Base-by-base conservation (phyloP, 2,329 filamentous ascomycete genomes). In the Colletotrichum incanum region DNA sequence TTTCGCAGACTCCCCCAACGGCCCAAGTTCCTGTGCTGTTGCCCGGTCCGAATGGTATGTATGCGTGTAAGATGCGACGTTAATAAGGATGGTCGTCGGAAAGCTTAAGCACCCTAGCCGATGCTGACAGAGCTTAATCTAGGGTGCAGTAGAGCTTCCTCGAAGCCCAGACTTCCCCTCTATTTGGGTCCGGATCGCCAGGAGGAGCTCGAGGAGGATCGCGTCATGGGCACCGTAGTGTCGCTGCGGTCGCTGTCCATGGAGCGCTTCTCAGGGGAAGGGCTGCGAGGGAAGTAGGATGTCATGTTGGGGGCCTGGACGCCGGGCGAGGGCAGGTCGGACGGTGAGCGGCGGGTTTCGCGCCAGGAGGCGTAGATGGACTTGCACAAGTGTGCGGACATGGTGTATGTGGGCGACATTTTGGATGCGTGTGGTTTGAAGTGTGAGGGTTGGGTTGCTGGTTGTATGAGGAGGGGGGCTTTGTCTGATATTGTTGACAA, bases 371-470 rank as follows among this genome's bases (percentile, higher is more conserved):
- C 83, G 82, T 86, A 88, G 81, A 90, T 87, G 76, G 90, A 84
- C 80, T 88, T 89, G 86, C 87, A 88, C 80, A 90, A 82, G 76
- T 90, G 88, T 76, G 88, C 87, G 20, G 88, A 89, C 85, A 90
- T 89, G 74, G 88, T 90, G 82, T 90, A 88, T 47, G 88, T 89
- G 62, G 87, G 88, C 67, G 87, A 85, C 88, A 90, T 90, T 50
- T 74, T 82, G 74, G 64, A 18, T 56, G 56, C 47, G 55, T 74
- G 52, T 64, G 64, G 54, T n/a, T 58, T 58, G 47, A 66, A 50
- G 50, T 60, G 60, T 47, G 28, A 45, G 23, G 31, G n/a, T 20
- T 47, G 16, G 18, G 16, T 37, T 66, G 61, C 41, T 23, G 61
- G 43, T 5, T 65, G 23, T 54, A 43, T 37, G 45, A 55, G 16